Evolutionary conservation across 2,329 filamentous ascomycete species (phyloP).

Genomic region (Phyllosticta paracitricarpa): DNA sequence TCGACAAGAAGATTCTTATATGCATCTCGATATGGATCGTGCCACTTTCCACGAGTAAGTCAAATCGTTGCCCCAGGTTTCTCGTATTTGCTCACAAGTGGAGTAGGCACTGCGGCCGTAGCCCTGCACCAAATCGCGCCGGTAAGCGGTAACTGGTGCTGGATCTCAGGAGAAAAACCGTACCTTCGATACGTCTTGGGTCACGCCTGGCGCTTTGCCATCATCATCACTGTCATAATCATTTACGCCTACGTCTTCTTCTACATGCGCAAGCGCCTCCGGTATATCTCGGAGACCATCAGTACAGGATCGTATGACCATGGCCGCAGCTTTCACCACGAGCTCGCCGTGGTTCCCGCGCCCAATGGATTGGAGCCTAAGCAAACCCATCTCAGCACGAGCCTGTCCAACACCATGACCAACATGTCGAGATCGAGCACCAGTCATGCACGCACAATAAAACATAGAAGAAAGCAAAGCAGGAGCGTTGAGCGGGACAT

Average conservation of each 20-base stretch:
- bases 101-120: conserved; percentile 1
- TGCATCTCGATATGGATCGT: conserved; percentile 33
- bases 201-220: conserved; percentile 37
- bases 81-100: background rate
- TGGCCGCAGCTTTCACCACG: conserved; percentile 2
- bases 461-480: conserved; percentile 11
- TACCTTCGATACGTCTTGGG: conserved; percentile 35
- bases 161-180: conserved; percentile 30
- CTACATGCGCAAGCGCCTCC: conserved; percentile 17
- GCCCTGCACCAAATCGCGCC: conserved; percentile 21
- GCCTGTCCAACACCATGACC: background rate
- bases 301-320: conserved; percentile 3
- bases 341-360: background rate
- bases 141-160: conserved; percentile 41
- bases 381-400: background rate
- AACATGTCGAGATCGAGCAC: background rate
- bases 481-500: conserved; percentile 16
- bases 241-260: conserved; percentile 38
- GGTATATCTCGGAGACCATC: conserved; percentile 3
- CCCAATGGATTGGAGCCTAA: background rate
- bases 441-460: background rate
- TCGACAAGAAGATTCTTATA: conserved; percentile 23
- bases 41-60: conserved; percentile 27
- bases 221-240: conserved; percentile 31
- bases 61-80: background rate